Evolutionary conservation across 2,329 filamentous ascomycete genomes (phyloP), one percentile per base, ranked within the genome.

Genomic region (Sporothrix pseudoabietina): DNA sequence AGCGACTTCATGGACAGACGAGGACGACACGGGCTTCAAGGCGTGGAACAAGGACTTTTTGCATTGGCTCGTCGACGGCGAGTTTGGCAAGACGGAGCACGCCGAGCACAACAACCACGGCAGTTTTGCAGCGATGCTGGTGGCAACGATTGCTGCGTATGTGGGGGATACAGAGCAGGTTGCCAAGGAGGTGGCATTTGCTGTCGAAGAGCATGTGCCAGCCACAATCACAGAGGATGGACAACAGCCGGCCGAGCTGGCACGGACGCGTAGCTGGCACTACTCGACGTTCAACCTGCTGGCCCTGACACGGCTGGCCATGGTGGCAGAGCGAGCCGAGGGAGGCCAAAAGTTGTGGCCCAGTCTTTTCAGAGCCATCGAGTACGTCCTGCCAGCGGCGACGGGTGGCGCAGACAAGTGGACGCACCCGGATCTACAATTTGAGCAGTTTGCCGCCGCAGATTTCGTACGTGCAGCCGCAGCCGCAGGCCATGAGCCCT

Each of bases 281-380:
- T 79, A 79, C 75, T 76, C 77, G 32, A 78, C 77, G 14, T 79
- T 79, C 52, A 76, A 77, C 55, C 72, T 79, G 14, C 74, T 76
- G n/a, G 75, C 76, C 10, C 73, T 75, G 59, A 74, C 61, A 52
- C 76, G 71, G 61, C 74, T 73, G 71, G 78, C 71, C 59, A 74
- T 68, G 39, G 75, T 78, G 22, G 77, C 72, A 0, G 61, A 69
- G 74, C 52, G 54, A 10, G 16, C 12, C 12, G 63, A 22, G 14
- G 63, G 77, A 79, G 75, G 75, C 73, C 63, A 61, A 6, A 41
- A 52, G 5, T 26, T 72, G 39, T 72, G 71, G 71, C 44, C 49
- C 7, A 35, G 49, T 6, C 9, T 79, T 55, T 70, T 75, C 10
- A 70, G 72, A 12, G 78, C 77, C 1, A 75, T 78, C 32, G 76